These are phyloP conservation scores for Aspergillus eucalypticola DNA, from an alignment of 2,329 filamentous ascomycete species.

Conservation along the genomic window DNA sequence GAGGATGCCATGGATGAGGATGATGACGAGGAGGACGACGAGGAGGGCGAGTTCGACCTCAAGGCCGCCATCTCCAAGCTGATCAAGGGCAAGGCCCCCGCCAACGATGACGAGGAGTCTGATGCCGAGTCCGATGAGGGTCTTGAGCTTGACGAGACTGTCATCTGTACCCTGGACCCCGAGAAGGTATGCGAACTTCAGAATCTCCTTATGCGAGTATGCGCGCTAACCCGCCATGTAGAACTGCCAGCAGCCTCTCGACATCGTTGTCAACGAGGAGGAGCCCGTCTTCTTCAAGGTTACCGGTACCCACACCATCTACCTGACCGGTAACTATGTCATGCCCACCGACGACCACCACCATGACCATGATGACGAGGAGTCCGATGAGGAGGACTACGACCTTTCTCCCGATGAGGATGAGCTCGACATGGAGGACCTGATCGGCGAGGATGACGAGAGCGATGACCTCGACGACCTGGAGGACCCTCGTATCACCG, in stretches of 20 bases:
- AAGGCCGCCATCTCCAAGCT: slow-evolving; percentile 55
- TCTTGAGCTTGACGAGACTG: slow-evolving; percentile 78
- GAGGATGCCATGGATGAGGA: slow-evolving; percentile 65
- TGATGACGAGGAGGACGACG: slow-evolving; percentile 60
- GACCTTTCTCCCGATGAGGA: slow-evolving; percentile 78
- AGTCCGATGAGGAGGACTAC: slow-evolving; percentile 71
- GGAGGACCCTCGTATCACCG: slow-evolving; percentile 76
- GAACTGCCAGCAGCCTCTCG: slow-evolving; percentile 93
- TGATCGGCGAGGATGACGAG: slow-evolving; percentile 59
- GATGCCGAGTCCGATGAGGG: slow-evolving; percentile 60
- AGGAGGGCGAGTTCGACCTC: slow-evolving; percentile 63
- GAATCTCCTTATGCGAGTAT: slow-evolving; percentile 4
- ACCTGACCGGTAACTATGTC: slow-evolving; percentile 95
- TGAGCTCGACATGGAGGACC: slow-evolving; percentile 64
- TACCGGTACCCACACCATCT: slow-evolving; percentile 83
- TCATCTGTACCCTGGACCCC: slow-evolving; percentile 93
- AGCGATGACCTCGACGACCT: slow-evolving; percentile 77
- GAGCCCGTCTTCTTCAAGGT: slow-evolving; percentile 93
- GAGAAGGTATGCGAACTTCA: slow-evolving; percentile 67
- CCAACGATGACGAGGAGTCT: slow-evolving; percentile 61
- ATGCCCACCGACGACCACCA: slow-evolving; percentile 63
- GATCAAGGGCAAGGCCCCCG: slow-evolving; percentile 70
- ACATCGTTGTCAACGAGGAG: slow-evolving; percentile 85
- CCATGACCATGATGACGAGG: slow-evolving; percentile 58
- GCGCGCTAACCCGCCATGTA: slow-evolving; percentile 42